Conservation (phyloP, 805 yeast species). For the Candida verbasci region DNA sequence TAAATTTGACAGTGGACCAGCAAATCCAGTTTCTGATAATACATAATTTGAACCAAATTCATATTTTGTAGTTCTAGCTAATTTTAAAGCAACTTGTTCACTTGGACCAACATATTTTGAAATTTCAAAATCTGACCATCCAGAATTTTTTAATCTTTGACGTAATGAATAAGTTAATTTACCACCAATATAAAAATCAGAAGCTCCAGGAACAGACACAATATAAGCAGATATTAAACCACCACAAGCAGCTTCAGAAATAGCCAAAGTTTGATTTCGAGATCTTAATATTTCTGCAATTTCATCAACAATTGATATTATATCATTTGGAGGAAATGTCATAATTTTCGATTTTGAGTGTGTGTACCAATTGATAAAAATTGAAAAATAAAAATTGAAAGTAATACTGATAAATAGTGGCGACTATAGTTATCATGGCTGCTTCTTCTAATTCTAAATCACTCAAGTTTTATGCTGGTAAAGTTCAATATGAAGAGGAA, state of each 20-base stretch:
- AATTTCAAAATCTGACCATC: slow-evolving; percentile 74
- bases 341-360: no score
- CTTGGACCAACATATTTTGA: slow-evolving; percentile 76
- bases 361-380: background rate
- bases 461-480: slow-evolving; percentile 74
- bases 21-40: slow-evolving; percentile 82
- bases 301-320: slow-evolving; percentile 45
- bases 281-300: slow-evolving; percentile 55
- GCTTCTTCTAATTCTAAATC: slow-evolving; percentile 19
- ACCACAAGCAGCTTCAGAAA: slow-evolving; percentile 88
- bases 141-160: slow-evolving; percentile 68
- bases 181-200: slow-evolving; percentile 79
- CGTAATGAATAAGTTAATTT: slow-evolving; percentile 73
- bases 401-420: slow-evolving; percentile 1
- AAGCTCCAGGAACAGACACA: slow-evolving; percentile 83
- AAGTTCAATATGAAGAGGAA: slow-evolving; percentile 59
- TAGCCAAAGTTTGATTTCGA: slow-evolving; percentile 64
- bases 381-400: background rate
- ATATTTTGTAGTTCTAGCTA: slow-evolving; percentile 74
- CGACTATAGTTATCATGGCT: slow-evolving; percentile 3
- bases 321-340: slow-evolving; percentile 58
- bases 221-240: slow-evolving; percentile 78
- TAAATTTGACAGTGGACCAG: slow-evolving; percentile 61
- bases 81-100: slow-evolving; percentile 65
- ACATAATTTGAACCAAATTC: slow-evolving; percentile 83